Evolutionary conservation across 768 basidiomycete genomes (phyloP).

Genomic region (Kwoniella botswanensis): DNA sequence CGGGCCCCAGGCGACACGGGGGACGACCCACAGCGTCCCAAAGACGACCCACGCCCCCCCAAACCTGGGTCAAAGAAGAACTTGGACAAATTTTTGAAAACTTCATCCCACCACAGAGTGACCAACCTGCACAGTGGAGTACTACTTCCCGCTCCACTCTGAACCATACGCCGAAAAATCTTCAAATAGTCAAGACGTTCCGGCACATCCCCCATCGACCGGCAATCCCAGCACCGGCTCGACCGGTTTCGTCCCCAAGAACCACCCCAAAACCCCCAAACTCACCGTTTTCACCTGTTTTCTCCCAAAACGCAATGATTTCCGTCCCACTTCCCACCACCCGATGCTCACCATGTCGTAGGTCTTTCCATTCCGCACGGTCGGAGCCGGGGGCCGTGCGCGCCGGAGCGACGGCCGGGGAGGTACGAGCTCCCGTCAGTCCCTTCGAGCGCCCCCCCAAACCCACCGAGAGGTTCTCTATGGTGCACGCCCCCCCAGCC

Average conservation of each 20-base stretch:
- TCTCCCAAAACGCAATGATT: constrained; percentile 4
- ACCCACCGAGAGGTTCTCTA: neutral
- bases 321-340: neutral
- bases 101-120: neutral
- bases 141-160: constrained; percentile 11
- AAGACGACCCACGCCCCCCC: constrained; percentile 50
- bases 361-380: constrained; percentile 5
- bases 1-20: neutral
- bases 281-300: neutral
- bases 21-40: neutral
- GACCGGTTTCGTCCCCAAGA: constrained; percentile 38
- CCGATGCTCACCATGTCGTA: neutral
- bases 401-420: neutral
- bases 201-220: neutral
- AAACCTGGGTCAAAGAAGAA: constrained; percentile 63
- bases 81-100: constrained; percentile 61
- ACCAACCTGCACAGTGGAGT: constrained; percentile 5
- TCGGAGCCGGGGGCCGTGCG: constrained; percentile 2
- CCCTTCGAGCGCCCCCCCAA: constrained; percentile 1
- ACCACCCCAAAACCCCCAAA: neutral
- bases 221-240: neutral
- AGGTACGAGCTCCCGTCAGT: neutral
- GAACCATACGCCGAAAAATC: neutral
- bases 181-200: neutral
- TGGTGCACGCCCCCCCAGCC: constrained; percentile 2